Conservation (phyloP, 2,329 filamentous ascomycete genomes). For the Alternaria panax region DNA sequence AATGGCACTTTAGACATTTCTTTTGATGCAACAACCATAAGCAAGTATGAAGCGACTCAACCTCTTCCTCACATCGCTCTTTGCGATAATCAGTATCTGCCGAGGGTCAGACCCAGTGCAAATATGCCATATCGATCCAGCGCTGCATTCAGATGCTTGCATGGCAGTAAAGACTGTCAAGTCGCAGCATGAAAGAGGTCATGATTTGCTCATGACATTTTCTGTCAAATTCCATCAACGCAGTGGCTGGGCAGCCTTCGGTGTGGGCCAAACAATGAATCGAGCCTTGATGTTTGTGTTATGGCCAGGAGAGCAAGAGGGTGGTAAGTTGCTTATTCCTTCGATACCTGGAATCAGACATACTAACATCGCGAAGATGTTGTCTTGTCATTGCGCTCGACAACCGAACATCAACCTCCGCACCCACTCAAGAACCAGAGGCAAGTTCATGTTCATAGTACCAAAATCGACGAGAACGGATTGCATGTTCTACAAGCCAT, state of each 20-base stretch:
- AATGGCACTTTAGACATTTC: not conserved
- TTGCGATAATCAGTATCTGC: not conserved
- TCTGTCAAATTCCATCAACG: not conserved
- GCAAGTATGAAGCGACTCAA: not conserved
- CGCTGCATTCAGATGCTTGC: not conserved
- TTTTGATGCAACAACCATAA: not conserved
- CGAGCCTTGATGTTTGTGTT: not conserved
- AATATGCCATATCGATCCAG: slow-evolving; percentile 7
- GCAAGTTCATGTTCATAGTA: not conserved
- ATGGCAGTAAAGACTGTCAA: not conserved
- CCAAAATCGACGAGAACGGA: slow-evolving; percentile 6
- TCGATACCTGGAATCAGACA: not conserved
- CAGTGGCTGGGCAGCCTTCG: not conserved
- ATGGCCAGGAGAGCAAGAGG: not conserved
- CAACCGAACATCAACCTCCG: not conserved
- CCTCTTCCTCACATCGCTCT: not conserved
- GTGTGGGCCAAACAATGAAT: not conserved
- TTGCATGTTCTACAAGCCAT: slow-evolving; percentile 7
- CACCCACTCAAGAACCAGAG: not conserved
- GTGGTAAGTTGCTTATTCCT: not conserved
- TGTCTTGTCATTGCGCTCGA: not conserved
- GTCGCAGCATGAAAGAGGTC: not conserved
- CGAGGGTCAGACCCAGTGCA: slow-evolving; percentile 8
- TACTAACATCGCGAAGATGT: not conserved
- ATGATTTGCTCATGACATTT: not conserved